A percentile compares a stretch with the other conserved stretches of the same genome.
phyloP scores from a whole-genome alignment of 2,329 filamentous ascomycete genomes.

The Cladophialophora yegresii region DNA sequence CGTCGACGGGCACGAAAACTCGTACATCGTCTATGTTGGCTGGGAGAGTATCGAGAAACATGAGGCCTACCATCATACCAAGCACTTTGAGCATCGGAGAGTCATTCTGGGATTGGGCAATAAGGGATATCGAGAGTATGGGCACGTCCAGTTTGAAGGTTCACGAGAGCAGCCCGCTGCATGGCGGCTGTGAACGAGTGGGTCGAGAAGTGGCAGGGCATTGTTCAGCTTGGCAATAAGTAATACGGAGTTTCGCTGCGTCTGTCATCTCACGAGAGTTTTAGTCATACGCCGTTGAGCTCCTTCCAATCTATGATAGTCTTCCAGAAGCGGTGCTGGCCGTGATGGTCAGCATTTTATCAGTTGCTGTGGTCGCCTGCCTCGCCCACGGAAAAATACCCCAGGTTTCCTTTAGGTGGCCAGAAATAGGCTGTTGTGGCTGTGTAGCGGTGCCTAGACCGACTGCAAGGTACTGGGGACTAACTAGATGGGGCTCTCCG shows the following conservation, averaged over 20 bases:
- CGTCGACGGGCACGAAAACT: slow-evolving; percentile 37
- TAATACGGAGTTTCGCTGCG: not conserved
- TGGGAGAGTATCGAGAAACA: slow-evolving; percentile 43
- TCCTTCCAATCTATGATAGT: not conserved
- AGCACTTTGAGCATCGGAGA: slow-evolving; percentile 39
- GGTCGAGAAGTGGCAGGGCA: not conserved
- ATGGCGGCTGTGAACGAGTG: slow-evolving; percentile 2
- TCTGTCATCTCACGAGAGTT: not conserved
- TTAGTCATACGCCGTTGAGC: not conserved
- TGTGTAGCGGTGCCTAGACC: not conserved
- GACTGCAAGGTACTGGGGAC: not conserved
- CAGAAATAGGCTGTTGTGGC: not conserved
- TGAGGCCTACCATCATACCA: slow-evolving; percentile 43
- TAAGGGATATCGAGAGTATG: slow-evolving; percentile 41
- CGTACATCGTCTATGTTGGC: slow-evolving; percentile 43
- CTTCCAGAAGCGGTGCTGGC: not conserved
- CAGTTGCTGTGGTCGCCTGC: not conserved
- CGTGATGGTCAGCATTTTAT: not conserved
- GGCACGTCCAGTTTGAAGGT: slow-evolving; percentile 40
- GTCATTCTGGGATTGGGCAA: slow-evolving; percentile 40
- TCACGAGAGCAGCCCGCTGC: not conserved
- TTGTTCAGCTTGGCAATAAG: not conserved
- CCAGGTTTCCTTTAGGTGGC: not conserved
- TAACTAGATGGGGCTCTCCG: not conserved
- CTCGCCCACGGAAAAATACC: not conserved